Base-by-base conservation (phyloP, 139 green algal genomes). In the Chlamydomonas asymmetrica region DNA sequence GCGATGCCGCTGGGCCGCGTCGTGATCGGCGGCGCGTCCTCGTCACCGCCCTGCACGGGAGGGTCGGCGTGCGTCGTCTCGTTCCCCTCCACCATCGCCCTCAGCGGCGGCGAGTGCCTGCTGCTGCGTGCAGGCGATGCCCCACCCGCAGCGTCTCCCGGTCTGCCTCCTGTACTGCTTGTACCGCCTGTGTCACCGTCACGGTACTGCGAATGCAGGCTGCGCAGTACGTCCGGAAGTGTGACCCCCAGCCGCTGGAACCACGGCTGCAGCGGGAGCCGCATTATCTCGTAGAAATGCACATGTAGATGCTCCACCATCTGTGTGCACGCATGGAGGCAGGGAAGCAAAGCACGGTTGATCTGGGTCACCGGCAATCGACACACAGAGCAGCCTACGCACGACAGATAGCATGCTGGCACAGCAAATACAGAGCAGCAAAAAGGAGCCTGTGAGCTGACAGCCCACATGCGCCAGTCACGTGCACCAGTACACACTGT, bases 231-330 rank as follows among this genome's bases (percentile, higher is more conserved):
- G 25, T 37, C 35, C 23, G 22, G 16, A 49, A 74, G 67, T 1
- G 50, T 37, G 0, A 50, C 50, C 2, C 67, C 67, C 25, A 64
- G 67, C 8, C 25, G 50, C 25, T 43, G 37, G 0, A 75, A 29
- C 68, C 68, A 66, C 3, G 54, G 52, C 68, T 75, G 68, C 52
- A 56, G 38, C 13, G 54, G 10, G n/a, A 66, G 27, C 4, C 38
- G 38, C 1, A 38, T 4, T 16, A 75, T 4, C 0, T 27, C 37
- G 2, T 48, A 25, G 2, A 31, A n/a, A 29, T 66, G 52, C 52
- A 66, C n/a, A 7, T 5, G n/a, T 7, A 75, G 52, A 54, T 66
- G 68, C 27, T 18, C 13, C 4, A 75, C 18, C 6, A 75, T 29
- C 52, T 75, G n/a, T n/a, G n/a, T n/a, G 66, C 7, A n/a, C 27